Conservation (phyloP, 768 basidiomycete species). For the Termitomyces sp. region DNA sequence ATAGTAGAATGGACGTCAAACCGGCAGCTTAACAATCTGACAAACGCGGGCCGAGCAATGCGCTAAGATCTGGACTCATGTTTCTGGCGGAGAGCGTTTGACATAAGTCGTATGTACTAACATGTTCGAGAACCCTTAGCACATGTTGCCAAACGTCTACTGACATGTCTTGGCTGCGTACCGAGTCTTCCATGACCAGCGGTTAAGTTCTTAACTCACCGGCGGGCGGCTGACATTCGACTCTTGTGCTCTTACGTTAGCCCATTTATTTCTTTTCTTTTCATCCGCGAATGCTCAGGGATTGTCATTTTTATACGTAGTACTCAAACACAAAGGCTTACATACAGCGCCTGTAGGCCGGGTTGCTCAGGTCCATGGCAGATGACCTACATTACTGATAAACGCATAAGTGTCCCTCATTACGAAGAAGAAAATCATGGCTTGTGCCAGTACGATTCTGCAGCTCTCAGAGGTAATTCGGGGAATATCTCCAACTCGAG, state of each 20-base stretch:
- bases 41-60: background rate
- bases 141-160: background rate
- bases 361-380: background rate
- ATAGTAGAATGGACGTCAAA: background rate
- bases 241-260: background rate
- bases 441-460: background rate
- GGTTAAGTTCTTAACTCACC: conserved; percentile 14
- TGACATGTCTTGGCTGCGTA: background rate
- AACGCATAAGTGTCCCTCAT: background rate
- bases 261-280: conserved; percentile 1
- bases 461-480: background rate
- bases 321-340: background rate
- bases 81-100: background rate
- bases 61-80: background rate
- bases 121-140: background rate
- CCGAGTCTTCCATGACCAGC: conserved; percentile 11
- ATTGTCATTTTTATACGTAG: background rate
- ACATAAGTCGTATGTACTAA: background rate
- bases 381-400: background rate
- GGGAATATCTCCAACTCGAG: background rate
- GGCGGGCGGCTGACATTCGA: conserved; percentile 8
- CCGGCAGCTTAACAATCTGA: background rate
- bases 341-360: background rate
- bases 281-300: background rate
- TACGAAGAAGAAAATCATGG: background rate